Evolutionary conservation across 2,329 filamentous ascomycete genomes (phyloP), one percentile per base, ranked within the genome.

Genomic region (Fragosphaeria purpurea): DNA sequence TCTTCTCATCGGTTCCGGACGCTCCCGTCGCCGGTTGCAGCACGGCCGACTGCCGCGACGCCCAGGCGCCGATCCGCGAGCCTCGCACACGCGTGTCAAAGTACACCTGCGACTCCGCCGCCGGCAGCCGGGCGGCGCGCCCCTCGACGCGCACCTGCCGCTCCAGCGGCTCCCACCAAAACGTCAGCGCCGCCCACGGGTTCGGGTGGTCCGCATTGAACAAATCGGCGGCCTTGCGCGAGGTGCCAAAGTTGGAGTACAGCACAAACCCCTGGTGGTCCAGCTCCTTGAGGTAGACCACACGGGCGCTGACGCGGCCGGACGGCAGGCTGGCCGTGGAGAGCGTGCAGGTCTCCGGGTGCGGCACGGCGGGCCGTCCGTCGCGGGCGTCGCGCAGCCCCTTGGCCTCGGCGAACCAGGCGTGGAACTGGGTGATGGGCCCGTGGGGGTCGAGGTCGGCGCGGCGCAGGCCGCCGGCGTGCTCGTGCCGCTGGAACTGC

Each of bases 271-370:
- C 89, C 5, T 67, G 60, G 49, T 73, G 67, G 66, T 97, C 90
- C 31, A 97, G 80, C 72, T 97, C 93, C 70, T 98, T 98, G 58
- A 98, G 77, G 69, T 97, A 98, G 39, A 98, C 88, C 58, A 88
- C 77, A 53, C 93, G 87, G 4, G 87, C 83, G 44, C 82, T 88
- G 22, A 97, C 86, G 44, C 86, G 83, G 54, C 93, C 93, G 0
- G 82, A 86, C 2, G 91, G 91, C 5, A 97, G 76, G 31, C 76
- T 73, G 0, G 90, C 89, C 1, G 93, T 98, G 4, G 89, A 85
- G 1, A 98, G 75, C 2, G 85, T 89, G 61, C 88, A 89, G 1
- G 93, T 87, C 68, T 98, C 93, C 1, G 91, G 90, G 58, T 94
- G 86, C 44, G 81, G 72, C 44, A 89, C 77, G n/a, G n/a, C n/a